A percentile compares a stretch with the other conserved stretches of the same genome.
Evolutionary conservation across 1,284 basidiomycete species (phyloP).

Genomic region (Ceratobasidium sp.): DNA sequence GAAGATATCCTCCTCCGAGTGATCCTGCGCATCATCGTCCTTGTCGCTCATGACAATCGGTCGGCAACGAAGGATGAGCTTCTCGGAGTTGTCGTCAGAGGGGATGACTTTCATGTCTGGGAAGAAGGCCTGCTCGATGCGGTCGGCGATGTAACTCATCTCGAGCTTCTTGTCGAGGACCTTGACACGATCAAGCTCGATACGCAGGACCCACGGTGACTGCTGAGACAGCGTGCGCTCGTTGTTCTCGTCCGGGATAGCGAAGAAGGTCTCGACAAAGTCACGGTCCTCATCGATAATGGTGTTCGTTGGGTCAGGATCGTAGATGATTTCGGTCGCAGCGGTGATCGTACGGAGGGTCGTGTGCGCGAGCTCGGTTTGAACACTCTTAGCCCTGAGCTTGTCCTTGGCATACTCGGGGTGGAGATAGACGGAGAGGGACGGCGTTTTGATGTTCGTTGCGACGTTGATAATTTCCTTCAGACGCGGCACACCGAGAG

Average conservation of each 20-base stretch:
- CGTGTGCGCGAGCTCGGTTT: conserved; percentile 94
- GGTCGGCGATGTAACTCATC: conserved; percentile 95
- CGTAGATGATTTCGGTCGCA: conserved; percentile 98
- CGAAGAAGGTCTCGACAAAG: conserved; percentile 99
- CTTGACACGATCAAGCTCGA: conserved; percentile 96
- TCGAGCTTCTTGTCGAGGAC: conserved; percentile 98
- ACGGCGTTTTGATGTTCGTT: conserved; percentile 98
- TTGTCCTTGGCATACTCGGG: conserved; percentile 73
- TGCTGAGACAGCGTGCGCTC: conserved; percentile 90
- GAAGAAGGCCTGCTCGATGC: conserved; percentile 95
- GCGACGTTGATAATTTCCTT: conserved; percentile 99
- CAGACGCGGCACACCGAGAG: conserved; percentile 95
- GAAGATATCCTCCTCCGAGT: conserved; percentile 95
- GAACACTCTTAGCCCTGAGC: conserved; percentile 82
- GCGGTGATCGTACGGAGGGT: conserved; percentile 95
- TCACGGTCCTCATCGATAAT: conserved; percentile 96
- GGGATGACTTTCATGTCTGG: conserved; percentile 98
- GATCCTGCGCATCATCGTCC: conserved; percentile 81
- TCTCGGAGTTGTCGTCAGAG: conserved; percentile 98
- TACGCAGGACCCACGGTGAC: conserved; percentile 96
- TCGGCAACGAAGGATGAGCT: conserved; percentile 96
- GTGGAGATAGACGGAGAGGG: conserved; percentile 88
- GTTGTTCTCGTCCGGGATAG: conserved; percentile 97
- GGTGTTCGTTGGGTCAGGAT: conserved; percentile 91
- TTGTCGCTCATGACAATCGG: conserved; percentile 91